These are phyloP conservation scores for Apiospora sp. DNA, from an alignment of 2,329 filamentous ascomycete genomes.

Conservation along the genomic window DNA sequence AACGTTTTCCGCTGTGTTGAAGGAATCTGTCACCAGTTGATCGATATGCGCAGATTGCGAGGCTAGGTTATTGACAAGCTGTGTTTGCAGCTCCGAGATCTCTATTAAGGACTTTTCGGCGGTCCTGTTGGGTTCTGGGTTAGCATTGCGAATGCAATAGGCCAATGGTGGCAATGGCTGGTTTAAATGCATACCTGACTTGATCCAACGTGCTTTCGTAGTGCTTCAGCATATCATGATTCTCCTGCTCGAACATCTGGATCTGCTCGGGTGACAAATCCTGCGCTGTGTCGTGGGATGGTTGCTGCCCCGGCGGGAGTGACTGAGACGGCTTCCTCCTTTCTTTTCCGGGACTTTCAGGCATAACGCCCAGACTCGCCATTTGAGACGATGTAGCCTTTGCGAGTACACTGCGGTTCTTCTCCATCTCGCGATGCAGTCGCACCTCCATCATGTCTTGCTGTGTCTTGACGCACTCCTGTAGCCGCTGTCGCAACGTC, in stretches of 20 bases:
- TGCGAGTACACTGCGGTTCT: conserved; percentile 84
- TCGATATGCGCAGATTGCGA: conserved; percentile 90
- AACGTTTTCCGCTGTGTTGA: conserved; percentile 84
- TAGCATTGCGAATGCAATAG: neutral
- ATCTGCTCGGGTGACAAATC: conserved; percentile 83
- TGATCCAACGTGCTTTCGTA: conserved; percentile 95
- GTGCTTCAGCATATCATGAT: conserved; percentile 90
- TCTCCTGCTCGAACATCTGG: conserved; percentile 92
- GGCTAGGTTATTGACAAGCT: conserved; percentile 84
- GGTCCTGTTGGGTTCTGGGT: conserved; percentile 59
- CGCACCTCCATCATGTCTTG: conserved; percentile 93
- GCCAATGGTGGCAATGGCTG: neutral
- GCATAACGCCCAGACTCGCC: conserved; percentile 28
- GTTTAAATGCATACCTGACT: conserved; percentile 70
- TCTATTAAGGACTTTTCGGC: conserved; percentile 91
- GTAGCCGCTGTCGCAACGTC: conserved; percentile 78
- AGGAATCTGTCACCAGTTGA: conserved; percentile 84
- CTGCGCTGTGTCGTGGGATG: conserved; percentile 42
- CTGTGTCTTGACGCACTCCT: conserved; percentile 80
- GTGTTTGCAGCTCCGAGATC: conserved; percentile 90
- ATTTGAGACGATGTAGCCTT: conserved; percentile 59
- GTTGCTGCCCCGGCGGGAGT: conserved; percentile 36
- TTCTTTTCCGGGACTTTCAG: conserved; percentile 30
- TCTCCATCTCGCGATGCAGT: conserved; percentile 84
- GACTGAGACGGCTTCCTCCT: conserved; percentile 34